Base-by-base conservation (phyloP, 2,329 filamentous ascomycete genomes). In the Calonectria multiphialidica region DNA sequence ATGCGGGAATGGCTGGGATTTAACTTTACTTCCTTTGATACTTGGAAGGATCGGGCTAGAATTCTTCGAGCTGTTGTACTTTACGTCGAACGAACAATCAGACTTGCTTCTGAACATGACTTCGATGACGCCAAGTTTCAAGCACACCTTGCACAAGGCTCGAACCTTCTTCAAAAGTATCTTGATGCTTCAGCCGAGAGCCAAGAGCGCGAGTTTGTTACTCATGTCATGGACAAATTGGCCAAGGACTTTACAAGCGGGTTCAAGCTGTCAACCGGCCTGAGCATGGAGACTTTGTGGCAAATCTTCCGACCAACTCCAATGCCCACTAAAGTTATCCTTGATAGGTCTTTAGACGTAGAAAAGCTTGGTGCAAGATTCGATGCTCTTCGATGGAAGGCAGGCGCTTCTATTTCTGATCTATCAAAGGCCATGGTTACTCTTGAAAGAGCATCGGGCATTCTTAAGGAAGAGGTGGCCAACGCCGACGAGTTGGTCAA, bases 251-350 rank as follows among this genome's bases (percentile, higher is more conserved):
- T 98, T 79, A 88, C 90, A 28, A 88, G 90, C 18, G 92, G 91
- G 2, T 96, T 95, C 84, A 91, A 91, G 68, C 85, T 97, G 16
- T 91, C 87, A 0, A 95, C 93, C 2, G 95, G 95, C 0, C 85
- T 95, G 15, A 93, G 91, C 75, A 97, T 97, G 94, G 94, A 97
- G 80, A 82, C 86, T 10, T 87, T 98, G 6, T 98, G 96, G 96
- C 89, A 90, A 49, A 79, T 86, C 1, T 90, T 97, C 79, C 90
- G 93, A 66, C 94, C 95, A 0, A 82, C 85, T 13, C 88, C 91
- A 5, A 86, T 92, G 25, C 83, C 87, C 2, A 86, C 87, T 21
- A 81, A 84, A 28, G 77, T 80, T 5, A 84, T 86, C 0, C 82
- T 92, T 49, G 81, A 86, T 33, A 87, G 86, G 42, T 84, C 89